These are phyloP conservation scores for Pyracantha coccinea DNA, from an alignment of 331 rosid species.

Conservation along the genomic window DNA sequence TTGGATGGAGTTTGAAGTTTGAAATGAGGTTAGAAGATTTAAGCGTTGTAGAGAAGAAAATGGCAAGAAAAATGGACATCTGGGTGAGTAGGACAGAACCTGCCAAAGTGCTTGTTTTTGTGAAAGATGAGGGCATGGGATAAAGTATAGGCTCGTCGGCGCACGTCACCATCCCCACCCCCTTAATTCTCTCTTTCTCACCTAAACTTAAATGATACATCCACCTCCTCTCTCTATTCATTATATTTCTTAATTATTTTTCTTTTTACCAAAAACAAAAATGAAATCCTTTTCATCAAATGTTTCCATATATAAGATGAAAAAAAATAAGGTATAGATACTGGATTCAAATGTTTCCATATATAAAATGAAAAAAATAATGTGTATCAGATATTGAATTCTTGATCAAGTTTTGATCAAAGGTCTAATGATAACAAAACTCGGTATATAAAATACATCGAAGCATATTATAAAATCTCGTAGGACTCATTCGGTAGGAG, in stretches of 20 bases:
- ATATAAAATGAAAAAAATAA: too few relatives aligned
- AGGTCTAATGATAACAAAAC: too few relatives aligned
- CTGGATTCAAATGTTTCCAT: too few relatives aligned
- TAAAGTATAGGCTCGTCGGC: constrained; percentile 48
- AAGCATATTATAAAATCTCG: too few relatives aligned
- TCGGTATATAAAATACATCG: too few relatives aligned
- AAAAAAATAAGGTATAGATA: too few relatives aligned
- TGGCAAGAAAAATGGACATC: constrained; percentile 25
- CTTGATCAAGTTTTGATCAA: too few relatives aligned
- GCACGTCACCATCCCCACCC: constrained; percentile 43
- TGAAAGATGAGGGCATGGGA: constrained; percentile 60
- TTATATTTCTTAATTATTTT: too few relatives aligned
- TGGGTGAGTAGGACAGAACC: constrained; percentile 24
- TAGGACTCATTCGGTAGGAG: not conserved
- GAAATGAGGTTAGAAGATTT: constrained; percentile 28
- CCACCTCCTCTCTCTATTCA: not conserved
- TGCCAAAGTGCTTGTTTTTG: constrained; percentile 40
- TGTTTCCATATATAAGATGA: too few relatives aligned
- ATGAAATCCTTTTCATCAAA: not conserved
- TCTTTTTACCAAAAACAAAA: not conserved
- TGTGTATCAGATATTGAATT: too few relatives aligned
- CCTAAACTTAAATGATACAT: not conserved
- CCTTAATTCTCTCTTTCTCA: constrained; percentile 23
- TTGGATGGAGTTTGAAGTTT: not conserved
- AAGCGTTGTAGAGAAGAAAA: constrained; percentile 9